These are phyloP conservation scores for Pythium aphanidermatum DNA, from an alignment of 352 stramenopile species.

Conservation along the genomic window DNA sequence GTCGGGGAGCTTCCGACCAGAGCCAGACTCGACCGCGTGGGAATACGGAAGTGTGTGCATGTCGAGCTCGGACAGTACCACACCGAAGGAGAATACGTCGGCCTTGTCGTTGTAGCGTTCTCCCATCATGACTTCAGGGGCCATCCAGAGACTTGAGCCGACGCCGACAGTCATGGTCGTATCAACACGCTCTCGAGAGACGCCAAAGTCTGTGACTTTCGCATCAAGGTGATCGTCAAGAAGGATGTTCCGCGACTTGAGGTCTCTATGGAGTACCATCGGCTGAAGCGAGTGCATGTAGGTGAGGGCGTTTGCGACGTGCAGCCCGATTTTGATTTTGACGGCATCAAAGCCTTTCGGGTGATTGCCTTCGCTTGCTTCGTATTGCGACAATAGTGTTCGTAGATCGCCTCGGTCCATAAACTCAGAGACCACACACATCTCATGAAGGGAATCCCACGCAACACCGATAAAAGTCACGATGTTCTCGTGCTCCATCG, in stretches of 20 bases:
- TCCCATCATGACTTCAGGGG: constrained; percentile 24
- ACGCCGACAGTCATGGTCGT: constrained; percentile 11
- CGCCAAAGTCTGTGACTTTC: constrained; percentile 16
- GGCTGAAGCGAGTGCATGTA: constrained; percentile 14
- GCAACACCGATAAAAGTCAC: constrained; percentile 60
- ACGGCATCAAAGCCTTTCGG: constrained; percentile 1
- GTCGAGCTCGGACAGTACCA: too few relatives aligned
- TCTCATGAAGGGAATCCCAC: constrained; percentile 31
- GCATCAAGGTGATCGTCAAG: constrained; percentile 4
- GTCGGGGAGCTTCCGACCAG: constrained; percentile 9
- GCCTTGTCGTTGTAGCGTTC: constrained; percentile 18
- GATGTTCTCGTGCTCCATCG: constrained; percentile 53
- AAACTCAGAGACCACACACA: constrained; percentile 24
- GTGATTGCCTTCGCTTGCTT: not conserved
- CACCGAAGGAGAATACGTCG: too few relatives aligned
- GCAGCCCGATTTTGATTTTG: constrained; percentile 14
- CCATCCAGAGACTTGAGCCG: constrained; percentile 23
- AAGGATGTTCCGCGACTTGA: constrained; percentile 15
- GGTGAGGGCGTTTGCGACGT: constrained; percentile 9
- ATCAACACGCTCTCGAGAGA: constrained; percentile 9
- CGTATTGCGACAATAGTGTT: constrained; percentile 3
- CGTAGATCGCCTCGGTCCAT: constrained; percentile 15
- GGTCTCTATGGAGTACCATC: constrained; percentile 4
- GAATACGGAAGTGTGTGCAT: too few relatives aligned
- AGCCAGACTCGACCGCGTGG: constrained; percentile 1